These are phyloP conservation scores for Neoboletus subvelutipes DNA, from an alignment of 768 basidiomycete species.

Conservation along the genomic window DNA sequence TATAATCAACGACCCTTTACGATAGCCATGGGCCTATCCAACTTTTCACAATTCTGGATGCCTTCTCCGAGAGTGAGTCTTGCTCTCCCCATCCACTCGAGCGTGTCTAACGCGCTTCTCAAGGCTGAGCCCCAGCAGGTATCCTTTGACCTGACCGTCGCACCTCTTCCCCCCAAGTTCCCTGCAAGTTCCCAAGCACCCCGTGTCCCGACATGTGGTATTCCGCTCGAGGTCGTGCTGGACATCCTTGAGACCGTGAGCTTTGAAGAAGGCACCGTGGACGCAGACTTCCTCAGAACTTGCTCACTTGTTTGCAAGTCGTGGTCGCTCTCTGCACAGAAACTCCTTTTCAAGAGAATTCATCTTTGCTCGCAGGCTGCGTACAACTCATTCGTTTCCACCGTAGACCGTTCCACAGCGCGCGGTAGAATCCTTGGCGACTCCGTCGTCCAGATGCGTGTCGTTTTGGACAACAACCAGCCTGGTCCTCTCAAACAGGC, in stretches of 20 bases:
- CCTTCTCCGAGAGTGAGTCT: conserved; percentile 27
- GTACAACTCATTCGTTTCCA: conserved; percentile 52
- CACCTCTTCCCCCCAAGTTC: conserved; percentile 23
- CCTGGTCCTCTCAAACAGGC: conserved; percentile 53
- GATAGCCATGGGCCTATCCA: conserved; percentile 28
- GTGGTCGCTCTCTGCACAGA: conserved; percentile 67
- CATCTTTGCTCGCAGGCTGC: conserved; percentile 52
- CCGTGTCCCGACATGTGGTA: conserved; percentile 28
- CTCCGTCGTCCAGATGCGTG: conserved; percentile 52
- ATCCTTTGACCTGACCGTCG: conserved; percentile 39
- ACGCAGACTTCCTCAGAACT: conserved; percentile 45
- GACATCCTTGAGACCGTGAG: conserved; percentile 60
- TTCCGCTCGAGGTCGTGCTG: conserved; percentile 66
- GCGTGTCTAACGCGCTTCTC: conserved; percentile 8
- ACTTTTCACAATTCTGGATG: conserved; percentile 21
- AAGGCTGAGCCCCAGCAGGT: conserved; percentile 38
- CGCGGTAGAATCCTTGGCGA: conserved; percentile 53
- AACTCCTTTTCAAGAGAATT: conserved; percentile 59
- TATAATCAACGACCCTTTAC: conserved; percentile 24
- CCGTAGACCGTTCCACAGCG: conserved; percentile 46
- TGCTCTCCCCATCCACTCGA: not conserved
- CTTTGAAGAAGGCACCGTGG: conserved; percentile 36
- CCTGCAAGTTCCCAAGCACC: conserved; percentile 14
- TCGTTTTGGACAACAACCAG: conserved; percentile 67
- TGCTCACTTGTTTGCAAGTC: conserved; percentile 65